Evolutionary conservation across 345 rosid species (phyloP), one percentile per base, ranked within the genome.

Genomic region (Diplotaxis tenuifolia): DNA sequence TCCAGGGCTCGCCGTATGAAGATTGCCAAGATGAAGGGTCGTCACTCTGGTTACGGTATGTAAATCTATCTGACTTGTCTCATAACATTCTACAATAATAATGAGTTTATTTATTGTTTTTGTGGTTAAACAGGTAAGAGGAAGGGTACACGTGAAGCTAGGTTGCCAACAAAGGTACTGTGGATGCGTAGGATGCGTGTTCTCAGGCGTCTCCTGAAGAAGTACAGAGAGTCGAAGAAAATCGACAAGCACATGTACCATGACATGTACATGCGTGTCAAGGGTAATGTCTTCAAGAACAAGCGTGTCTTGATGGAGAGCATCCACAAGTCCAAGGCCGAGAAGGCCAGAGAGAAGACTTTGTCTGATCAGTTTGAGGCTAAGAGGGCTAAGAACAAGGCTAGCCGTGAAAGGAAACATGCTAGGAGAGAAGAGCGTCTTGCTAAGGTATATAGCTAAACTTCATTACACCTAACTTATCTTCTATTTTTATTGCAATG

Each of bases 1-100:
- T 88, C 98, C 15, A 89, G 97, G 22, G 98, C 98, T 0, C 92
- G 98, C 0, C 86, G 90, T 0, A 87, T 91, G 97, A 91, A 88
- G 83, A 93, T 84, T 42, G 98, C 98, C 29, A 94, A 92, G 73
- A 87, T 92, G 72, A 94, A 94, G 83, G 98, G 98, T 0, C 95
- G 98, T 21, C 98, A 94, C 82, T 88, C 98, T 75, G 98, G 98
- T 52, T 88, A 91, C 23, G 99, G 99, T 25, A 25, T 25, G 28
- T 25, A 25, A 25, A 25, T 5, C 28, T 5, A 3, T 25, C 4
- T 25, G 28, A 5, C 4, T 25, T 25, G 28, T 25, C 4, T n/a
- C n/a, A n/a, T n/a, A n/a, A n/a, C n/a, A n/a, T n/a, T n/a, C n/a
- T n/a, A n/a, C n/a, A n/a, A n/a, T n/a, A n/a, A n/a, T n/a, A n/a